Conservation (phyloP, 345 rosid species). For the Citropsis articulata region DNA sequence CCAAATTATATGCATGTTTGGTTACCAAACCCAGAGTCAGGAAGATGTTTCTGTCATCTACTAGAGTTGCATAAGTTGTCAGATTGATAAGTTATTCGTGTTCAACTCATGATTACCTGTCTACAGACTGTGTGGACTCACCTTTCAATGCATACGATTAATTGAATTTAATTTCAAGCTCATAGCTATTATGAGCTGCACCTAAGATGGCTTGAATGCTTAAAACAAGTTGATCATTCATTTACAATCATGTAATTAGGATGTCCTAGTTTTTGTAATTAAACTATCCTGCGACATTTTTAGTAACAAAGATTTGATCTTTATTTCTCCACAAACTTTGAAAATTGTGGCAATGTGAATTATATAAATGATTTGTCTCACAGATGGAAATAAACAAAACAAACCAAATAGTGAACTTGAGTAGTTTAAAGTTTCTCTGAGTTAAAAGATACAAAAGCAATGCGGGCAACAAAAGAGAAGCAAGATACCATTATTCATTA, state of each 20-base stretch:
- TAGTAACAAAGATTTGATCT: neutral
- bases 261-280: neutral
- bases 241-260: neutral
- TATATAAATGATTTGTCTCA: neutral
- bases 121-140: neutral
- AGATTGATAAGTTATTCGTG: too few species aligned
- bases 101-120: too few species aligned
- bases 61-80: neutral
- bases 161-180: neutral
- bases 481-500: conserved; percentile 9
- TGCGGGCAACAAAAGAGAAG: neutral
- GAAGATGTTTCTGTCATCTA: neutral
- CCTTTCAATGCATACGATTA: neutral
- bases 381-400: neutral
- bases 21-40: neutral
- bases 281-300: neutral
- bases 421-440: neutral
- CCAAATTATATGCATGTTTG: neutral
- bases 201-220: neutral
- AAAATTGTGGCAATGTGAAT: too few species aligned
- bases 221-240: neutral
- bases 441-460: neutral
- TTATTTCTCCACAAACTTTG: too few species aligned
- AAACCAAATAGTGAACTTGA: neutral
- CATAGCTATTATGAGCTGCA: neutral